A percentile compares a stretch with the other conserved stretches of the same genome.
These are phyloP conservation scores for Colletotrichum salicis DNA, from an alignment of 2,329 filamentous ascomycete genomes.

Conservation along the genomic window DNA sequence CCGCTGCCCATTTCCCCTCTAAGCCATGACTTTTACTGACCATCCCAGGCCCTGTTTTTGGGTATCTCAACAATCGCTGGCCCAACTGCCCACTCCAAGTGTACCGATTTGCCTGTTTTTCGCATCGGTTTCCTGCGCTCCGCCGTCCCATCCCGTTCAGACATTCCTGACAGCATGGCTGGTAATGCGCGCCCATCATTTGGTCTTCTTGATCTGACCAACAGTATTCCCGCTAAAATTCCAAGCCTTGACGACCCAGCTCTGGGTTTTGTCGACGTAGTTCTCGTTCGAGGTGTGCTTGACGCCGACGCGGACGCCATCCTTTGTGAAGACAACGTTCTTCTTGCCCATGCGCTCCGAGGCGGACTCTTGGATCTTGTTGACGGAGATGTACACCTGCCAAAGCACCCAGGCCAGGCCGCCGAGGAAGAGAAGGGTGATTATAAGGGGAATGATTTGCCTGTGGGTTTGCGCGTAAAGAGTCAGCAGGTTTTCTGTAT, in stretches of 20 bases:
- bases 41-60: background rate
- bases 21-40: background rate
- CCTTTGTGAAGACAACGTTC: slow-evolving; percentile 80
- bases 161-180: background rate
- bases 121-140: background rate
- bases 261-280: slow-evolving; percentile 80
- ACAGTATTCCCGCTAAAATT: slow-evolving; percentile 57
- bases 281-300: slow-evolving; percentile 75
- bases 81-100: background rate
- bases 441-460: slow-evolving; percentile 73
- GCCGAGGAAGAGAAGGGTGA: slow-evolving; percentile 69
- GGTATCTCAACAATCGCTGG: slow-evolving; percentile 3
- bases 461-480: slow-evolving; percentile 45
- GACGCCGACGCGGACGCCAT: slow-evolving; percentile 77
- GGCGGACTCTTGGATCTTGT: slow-evolving; percentile 73
- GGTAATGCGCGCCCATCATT: background rate
- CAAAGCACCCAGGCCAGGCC: slow-evolving; percentile 74
- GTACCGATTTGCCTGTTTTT: background rate
- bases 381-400: slow-evolving; percentile 75
- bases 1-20: background rate
- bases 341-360: slow-evolving; percentile 78
- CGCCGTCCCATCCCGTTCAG: background rate
- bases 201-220: slow-evolving; percentile 35
- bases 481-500: background rate
- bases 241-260: slow-evolving; percentile 74